Evolutionary conservation across 306 rosid genomes (phyloP).

Genomic region (Astragalus glycyphyllos): DNA sequence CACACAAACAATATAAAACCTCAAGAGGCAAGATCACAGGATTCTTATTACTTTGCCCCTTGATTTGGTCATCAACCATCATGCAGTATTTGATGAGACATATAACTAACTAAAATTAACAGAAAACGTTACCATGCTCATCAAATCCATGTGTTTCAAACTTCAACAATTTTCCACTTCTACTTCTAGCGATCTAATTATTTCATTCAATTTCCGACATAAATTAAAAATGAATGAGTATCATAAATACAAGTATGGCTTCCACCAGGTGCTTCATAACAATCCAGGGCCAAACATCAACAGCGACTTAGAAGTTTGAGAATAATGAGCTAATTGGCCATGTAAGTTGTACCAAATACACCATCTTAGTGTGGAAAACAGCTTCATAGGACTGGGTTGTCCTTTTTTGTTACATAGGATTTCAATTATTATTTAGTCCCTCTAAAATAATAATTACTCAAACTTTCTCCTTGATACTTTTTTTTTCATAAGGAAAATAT

Average conservation of each 20-base stretch:
- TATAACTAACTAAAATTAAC: too few relatives aligned
- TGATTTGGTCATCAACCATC: slow-evolving; percentile 11
- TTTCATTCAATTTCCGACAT: slow-evolving; percentile 4
- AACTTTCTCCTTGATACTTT: background rate
- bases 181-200: slow-evolving; percentile 2
- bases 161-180: slow-evolving; percentile 17
- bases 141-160: slow-evolving; percentile 6
- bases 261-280: background rate
- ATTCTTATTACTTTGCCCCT: slow-evolving; percentile 12
- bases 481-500: slow-evolving; percentile 2
- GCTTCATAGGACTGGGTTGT: background rate
- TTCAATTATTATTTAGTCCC: slow-evolving; percentile 1
- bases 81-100: background rate
- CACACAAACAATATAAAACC: slow-evolving; percentile 34
- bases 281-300: slow-evolving; percentile 27
- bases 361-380: slow-evolving; percentile 11
- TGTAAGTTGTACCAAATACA: slow-evolving; percentile 3
- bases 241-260: slow-evolving; percentile 13
- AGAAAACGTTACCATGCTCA: slow-evolving; percentile 11
- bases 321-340: background rate
- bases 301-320: background rate
- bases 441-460: slow-evolving; percentile 13
- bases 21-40: background rate
- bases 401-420: slow-evolving; percentile 4
- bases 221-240: background rate